A percentile compares a stretch with the other conserved stretches of the same genome.
These are phyloP conservation scores for Colletotrichum viniferum DNA, from an alignment of 2,329 filamentous ascomycete species.

Conservation along the genomic window DNA sequence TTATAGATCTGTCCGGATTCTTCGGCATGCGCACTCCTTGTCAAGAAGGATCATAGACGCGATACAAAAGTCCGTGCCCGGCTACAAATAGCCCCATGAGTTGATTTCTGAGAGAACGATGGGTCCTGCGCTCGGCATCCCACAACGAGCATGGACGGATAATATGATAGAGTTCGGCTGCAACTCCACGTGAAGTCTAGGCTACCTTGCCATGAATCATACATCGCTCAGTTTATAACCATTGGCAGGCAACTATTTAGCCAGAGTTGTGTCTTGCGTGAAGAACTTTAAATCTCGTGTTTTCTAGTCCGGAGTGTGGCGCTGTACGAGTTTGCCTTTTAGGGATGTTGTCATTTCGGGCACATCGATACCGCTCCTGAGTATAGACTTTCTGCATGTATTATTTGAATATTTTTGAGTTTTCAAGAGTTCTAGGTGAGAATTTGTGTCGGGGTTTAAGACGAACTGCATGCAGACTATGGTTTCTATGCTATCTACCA, in stretches of 20 bases:
- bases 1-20: neutral
- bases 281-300: neutral
- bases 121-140: neutral
- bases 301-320: neutral
- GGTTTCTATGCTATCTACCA: neutral
- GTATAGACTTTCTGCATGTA: too few relatives aligned
- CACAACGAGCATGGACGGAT: neutral
- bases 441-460: neutral
- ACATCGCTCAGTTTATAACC: neutral
- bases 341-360: neutral
- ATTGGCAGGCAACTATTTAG: neutral
- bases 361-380: too few relatives aligned
- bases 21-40: neutral
- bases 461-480: rapidly evolving
- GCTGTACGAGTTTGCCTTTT: neutral
- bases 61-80: neutral
- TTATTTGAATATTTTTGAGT: too few relatives aligned
- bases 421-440: too few relatives aligned
- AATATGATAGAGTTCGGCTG: neutral
- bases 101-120: neutral
- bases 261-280: neutral
- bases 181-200: neutral
- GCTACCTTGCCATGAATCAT: neutral
- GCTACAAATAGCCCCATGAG: neutral
- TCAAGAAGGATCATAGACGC: neutral